Evolutionary conservation across 208 protist species (phyloP).

Genomic region (Leishmania tarentolae): DNA sequence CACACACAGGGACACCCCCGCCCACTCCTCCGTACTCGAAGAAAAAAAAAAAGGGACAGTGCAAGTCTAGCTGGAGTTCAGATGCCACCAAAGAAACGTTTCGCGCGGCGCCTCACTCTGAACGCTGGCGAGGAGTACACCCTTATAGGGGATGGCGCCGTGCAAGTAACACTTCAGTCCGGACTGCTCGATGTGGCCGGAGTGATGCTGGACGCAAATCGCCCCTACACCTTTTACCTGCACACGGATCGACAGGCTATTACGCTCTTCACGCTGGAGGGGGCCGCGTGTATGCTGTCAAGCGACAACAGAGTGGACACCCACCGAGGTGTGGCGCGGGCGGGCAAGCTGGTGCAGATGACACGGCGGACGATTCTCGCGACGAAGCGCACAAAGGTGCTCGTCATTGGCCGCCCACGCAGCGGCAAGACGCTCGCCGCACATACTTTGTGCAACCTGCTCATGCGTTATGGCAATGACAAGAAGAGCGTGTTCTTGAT

Average conservation of each 20-base stretch:
- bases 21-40: not conserved
- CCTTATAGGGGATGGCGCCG: conserved; percentile 44
- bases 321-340: conserved; percentile 31
- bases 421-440: conserved; percentile 71
- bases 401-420: conserved; percentile 62
- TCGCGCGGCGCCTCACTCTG: conserved; percentile 48
- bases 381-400: conserved; percentile 40
- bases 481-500: conserved; percentile 42
- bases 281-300: conserved; percentile 47
- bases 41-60: not conserved
- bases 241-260: conserved; percentile 38
- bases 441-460: conserved; percentile 77
- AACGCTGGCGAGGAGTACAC: conserved; percentile 83
- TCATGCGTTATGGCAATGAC: conserved; percentile 36
- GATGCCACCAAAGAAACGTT: conserved; percentile 58
- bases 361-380: conserved; percentile 50
- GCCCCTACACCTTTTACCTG: conserved; percentile 54
- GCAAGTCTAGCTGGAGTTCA: not conserved
- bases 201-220: conserved; percentile 58
- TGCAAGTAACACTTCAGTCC: conserved; percentile 54
- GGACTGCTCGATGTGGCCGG: conserved; percentile 81
- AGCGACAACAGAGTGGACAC: conserved; percentile 50
- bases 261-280: conserved; percentile 75
- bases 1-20: not conserved
- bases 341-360: conserved; percentile 61